phyloP scores from a whole-genome alignment of 2,329 filamentous ascomycete species.

The Exophiala oligosperma region DNA sequence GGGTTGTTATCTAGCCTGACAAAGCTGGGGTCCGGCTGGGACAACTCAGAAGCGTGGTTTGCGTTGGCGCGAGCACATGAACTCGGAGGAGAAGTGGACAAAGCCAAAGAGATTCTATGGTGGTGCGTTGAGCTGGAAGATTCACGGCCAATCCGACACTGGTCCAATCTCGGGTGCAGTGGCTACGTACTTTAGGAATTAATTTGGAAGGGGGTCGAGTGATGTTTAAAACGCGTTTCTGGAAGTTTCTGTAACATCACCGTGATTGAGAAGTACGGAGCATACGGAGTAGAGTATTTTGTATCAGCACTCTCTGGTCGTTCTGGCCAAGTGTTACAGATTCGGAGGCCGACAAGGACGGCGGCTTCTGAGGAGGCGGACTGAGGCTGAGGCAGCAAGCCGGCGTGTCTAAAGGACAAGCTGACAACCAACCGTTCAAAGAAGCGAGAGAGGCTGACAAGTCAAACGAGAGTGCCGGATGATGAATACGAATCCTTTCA shows the following conservation, averaged over 20 bases:
- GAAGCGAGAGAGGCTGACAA: too few relatives aligned
- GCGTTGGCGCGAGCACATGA: constrained; percentile 84
- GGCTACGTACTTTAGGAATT: constrained; percentile 58
- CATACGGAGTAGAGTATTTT: too few relatives aligned
- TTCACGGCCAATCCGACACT: constrained; percentile 72
- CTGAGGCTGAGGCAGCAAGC: too few relatives aligned
- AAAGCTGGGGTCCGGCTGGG: constrained; percentile 84
- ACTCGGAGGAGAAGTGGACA: constrained; percentile 78
- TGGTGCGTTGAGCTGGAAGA: constrained; percentile 97
- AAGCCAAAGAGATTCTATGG: constrained; percentile 91
- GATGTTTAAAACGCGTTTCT: too few relatives aligned
- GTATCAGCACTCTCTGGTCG: too few relatives aligned
- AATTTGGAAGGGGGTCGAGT: neutral
- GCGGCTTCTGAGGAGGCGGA: neutral
- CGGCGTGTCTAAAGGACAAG: too few relatives aligned
- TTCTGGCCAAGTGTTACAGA: neutral
- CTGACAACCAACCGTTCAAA: too few relatives aligned
- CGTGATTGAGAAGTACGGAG: too few relatives aligned
- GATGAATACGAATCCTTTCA: too few relatives aligned
- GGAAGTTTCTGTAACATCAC: too few relatives aligned
- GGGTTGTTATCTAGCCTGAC: constrained; percentile 79
- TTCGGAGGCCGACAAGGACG: neutral
- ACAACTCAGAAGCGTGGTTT: constrained; percentile 91
- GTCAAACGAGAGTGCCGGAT: too few relatives aligned
- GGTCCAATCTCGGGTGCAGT: constrained; percentile 69